Conservation (phyloP, 257 asterid genomes). For the Nemophila menziesii region DNA sequence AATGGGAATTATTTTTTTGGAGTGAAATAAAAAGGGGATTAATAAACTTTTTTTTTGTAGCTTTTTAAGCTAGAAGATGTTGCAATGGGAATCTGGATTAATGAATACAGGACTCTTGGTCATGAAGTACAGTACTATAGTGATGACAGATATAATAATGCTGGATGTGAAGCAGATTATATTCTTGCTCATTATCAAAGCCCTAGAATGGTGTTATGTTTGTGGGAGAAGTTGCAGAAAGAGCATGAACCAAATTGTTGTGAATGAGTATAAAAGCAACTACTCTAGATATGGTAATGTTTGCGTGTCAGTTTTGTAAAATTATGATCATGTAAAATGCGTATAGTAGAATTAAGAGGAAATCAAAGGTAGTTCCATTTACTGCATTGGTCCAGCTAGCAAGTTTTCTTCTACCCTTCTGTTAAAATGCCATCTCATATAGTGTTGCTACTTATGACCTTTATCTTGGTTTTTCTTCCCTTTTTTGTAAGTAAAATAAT, state of each 20-base stretch:
- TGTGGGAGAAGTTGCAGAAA: constrained; percentile 84
- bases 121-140: constrained; percentile 33
- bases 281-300: too few relatives aligned
- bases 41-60: constrained; percentile 17
- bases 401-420: too few relatives aligned
- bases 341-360: too few relatives aligned
- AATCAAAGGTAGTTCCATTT: too few relatives aligned
- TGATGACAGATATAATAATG: constrained; percentile 56
- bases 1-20: background rate
- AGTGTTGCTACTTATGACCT: too few relatives aligned
- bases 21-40: too few relatives aligned
- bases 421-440: too few relatives aligned
- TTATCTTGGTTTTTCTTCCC: too few relatives aligned
- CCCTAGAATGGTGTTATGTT: constrained; percentile 63
- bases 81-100: constrained; percentile 90
- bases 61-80: constrained; percentile 91
- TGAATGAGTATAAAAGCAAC: constrained; percentile 22
- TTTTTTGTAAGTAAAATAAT: too few relatives aligned
- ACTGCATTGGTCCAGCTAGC: too few relatives aligned
- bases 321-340: too few relatives aligned
- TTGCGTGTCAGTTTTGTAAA: too few relatives aligned
- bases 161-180: constrained; percentile 67
- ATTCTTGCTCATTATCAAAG: constrained; percentile 89
- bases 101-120: constrained; percentile 40
- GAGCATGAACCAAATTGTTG: constrained; percentile 67